Evolutionary conservation across 139 green algal genomes (phyloP), one percentile per base, ranked within the genome.

Genomic region (Chlorokybus atmophyticus): DNA sequence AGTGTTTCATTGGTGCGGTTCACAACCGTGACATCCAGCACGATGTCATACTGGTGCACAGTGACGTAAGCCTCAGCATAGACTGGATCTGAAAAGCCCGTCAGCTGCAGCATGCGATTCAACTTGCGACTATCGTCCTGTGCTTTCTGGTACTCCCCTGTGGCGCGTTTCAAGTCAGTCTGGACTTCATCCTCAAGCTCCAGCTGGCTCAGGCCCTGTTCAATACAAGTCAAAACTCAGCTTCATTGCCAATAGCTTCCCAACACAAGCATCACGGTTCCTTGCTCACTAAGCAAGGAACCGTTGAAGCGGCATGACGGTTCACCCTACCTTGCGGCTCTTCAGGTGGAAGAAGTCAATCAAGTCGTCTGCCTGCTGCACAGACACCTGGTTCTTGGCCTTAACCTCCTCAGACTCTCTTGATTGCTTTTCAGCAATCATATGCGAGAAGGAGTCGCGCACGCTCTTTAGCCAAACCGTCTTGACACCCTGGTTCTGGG

Each of bases 51-150:
- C 77, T 96, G 64, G 56, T 77, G 68, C 58, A 77, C 68, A 1
- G 68, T 77, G 26, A 75, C 67, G 58, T 87, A 87, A 0, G 90
- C 90, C 81, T 98, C 91, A 0, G 91, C 91, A 52, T 97, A 98
- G 29, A 98, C 85, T 0, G 87, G 81, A 69, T 97, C 89, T 23
- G 48, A 63, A 50, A 98, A 87, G 17, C 91, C 91, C 4, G 91
- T 98, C 23, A 98, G 80, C 81, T 98, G 87, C 60, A 98, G 75
- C 55, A 97, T 78, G 40, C 87, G 81, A 71, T 90, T 87, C 2
- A 94, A 80, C 35, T 64, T 68, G 40, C 62, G 41, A 24, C 29
- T 66, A 23, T 57, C 65, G 6, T 69, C 29, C n/a, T 82, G 71
- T 0, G 47, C 49, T 8, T 55, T 71, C 23, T 67, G 60, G 51